Percentiles rank a stretch among this genome's conserved stretches.
Evolutionary conservation across 1,139 yeast genomes (phyloP).

Genomic region (Pichia sp.): DNA sequence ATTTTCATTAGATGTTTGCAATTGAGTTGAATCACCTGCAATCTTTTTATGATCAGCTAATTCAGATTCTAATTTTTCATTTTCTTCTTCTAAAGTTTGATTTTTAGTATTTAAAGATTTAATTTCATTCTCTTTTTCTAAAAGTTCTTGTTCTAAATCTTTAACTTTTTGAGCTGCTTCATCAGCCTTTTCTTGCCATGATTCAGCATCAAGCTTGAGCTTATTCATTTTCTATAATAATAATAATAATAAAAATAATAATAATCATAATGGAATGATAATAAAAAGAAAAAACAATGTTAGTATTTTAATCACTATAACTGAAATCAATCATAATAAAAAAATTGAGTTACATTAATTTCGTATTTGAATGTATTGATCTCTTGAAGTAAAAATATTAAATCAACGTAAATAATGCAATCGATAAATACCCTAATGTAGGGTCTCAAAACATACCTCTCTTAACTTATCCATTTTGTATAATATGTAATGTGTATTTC

Average conservation of each 20-base stretch:
- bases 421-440: too few species aligned
- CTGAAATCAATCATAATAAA: too few species aligned
- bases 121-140: slow-evolving; percentile 92
- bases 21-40: slow-evolving; percentile 88
- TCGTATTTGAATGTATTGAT: background rate
- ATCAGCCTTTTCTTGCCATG: slow-evolving; percentile 96
- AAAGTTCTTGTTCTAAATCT: slow-evolving; percentile 83
- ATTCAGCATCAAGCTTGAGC: slow-evolving; percentile 91
- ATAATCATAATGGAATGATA: too few species aligned
- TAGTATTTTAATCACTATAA: slow-evolving; percentile 1
- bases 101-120: slow-evolving; percentile 90
- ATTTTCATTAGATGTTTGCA: slow-evolving; percentile 85
- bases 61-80: slow-evolving; percentile 80
- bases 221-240: slow-evolving; percentile 66
- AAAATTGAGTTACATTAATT: too few species aligned
- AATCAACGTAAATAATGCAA: too few species aligned
- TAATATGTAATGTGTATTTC: background rate
- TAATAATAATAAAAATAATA: too few species aligned
- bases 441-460: slow-evolving; percentile 34
- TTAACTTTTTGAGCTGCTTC: slow-evolving; percentile 76
- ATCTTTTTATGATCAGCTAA: slow-evolving; percentile 77
- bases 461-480: slow-evolving; percentile 42
- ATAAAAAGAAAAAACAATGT: background rate
- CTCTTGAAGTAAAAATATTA: background rate
- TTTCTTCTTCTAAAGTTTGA: slow-evolving; percentile 82